Base-by-base conservation (phyloP, 1,284 basidiomycete genomes). In the Pseudozyma pruni region DNA sequence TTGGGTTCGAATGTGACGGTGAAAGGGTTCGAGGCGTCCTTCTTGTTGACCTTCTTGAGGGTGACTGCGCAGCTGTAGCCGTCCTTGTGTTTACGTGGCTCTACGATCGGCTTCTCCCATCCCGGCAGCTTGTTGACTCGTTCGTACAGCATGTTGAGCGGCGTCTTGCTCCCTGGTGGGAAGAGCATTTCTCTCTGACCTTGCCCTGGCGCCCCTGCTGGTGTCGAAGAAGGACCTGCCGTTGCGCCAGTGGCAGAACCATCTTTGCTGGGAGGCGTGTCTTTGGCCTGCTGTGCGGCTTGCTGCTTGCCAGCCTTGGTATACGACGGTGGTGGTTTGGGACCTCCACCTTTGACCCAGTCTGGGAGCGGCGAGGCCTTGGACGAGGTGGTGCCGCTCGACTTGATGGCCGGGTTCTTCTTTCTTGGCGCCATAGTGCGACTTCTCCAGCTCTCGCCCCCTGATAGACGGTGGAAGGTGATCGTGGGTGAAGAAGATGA, bases 101-200 rank as follows among this genome's bases (percentile, higher is more conserved):
- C 64, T 16, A 80, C 72, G 27, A 77, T 68, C 14, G 80, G 78
- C 42, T 79, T 81, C 40, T 78, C 74, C 76, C 79, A 81, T 4
- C 73, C 76, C 16, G 74, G 74, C 22, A 75, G 60, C 61, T 80
- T 81, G 42, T 78, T 70, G 38, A 79, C 59, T 25, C 79, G 60
- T 60, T 83, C 81, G 47, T 81, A 76, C 32, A 83, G 74, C 55
- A 83, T 67, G 51, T 77, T 77, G 37, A 81, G 68, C n/a, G 81
- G 81, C 19, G 80, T 80, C 73, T 83, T 83, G 55, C 69, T 74
- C 22, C 81, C 80, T 13, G 77, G 77, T 4, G 81, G 81, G 63
- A 83, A 83, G 23, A 83, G 72, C 52, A 72, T 62, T 45, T 72
- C 63, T 23, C 69, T 27, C 46, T 60, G 63, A 3, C 16, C 44